These are phyloP conservation scores for Diaporthe australafricana DNA, from an alignment of 2,329 filamentous ascomycete genomes.

Conservation along the genomic window DNA sequence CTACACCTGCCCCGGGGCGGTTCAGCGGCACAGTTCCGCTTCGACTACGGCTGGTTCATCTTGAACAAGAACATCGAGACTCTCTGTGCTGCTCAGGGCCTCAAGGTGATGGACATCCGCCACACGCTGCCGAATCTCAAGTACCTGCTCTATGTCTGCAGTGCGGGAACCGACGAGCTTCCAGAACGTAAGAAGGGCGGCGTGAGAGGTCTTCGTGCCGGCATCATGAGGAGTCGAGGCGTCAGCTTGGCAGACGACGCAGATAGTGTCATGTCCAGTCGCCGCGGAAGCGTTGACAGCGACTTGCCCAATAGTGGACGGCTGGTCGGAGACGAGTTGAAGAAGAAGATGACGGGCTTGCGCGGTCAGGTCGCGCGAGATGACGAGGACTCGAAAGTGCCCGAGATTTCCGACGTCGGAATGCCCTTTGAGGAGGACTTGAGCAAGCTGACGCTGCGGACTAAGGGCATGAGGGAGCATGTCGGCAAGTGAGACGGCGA, in stretches of 20 bases:
- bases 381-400: conserved; percentile 34
- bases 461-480: conserved; percentile 67
- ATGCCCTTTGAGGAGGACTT: conserved; percentile 61
- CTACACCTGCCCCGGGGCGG: conserved; percentile 74
- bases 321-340: conserved; percentile 51
- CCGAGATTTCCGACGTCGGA: conserved; percentile 40
- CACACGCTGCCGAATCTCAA: conserved; percentile 95
- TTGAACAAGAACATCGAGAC: conserved; percentile 94
- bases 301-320: conserved; percentile 42
- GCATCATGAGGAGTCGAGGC: conserved; percentile 54
- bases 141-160: conserved; percentile 90
- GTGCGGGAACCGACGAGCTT: conserved; percentile 76
- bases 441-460: conserved; percentile 63
- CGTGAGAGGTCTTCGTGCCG: conserved; percentile 68
- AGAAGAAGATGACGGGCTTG: conserved; percentile 48
- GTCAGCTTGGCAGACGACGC: conserved; percentile 50
- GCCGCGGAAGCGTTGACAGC: conserved; percentile 58
- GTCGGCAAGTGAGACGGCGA: conserved; percentile 41
- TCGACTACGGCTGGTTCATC: conserved; percentile 97
- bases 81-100: conserved; percentile 72
- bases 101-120: conserved; percentile 88
- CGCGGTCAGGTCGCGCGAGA: conserved; percentile 29
- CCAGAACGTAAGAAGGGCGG: conserved; percentile 72
- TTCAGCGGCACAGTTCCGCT: conserved; percentile 83
- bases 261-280: conserved; percentile 53